Base-by-base conservation (phyloP, 1,139 yeast genomes). In the Sugiyamaella castrensis region DNA sequence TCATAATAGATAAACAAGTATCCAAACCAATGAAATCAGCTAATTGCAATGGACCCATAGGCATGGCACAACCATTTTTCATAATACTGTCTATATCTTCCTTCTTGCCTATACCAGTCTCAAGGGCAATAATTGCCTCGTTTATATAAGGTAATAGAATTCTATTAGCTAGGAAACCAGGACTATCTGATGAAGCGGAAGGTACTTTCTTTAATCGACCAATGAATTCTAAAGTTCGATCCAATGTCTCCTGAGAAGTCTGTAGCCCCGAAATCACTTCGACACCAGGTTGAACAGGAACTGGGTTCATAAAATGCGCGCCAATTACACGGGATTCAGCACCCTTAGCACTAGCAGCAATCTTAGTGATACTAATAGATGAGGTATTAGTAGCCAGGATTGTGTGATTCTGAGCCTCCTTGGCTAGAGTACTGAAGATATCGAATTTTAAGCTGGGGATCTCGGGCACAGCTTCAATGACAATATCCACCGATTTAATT, bases 1-100 rank as follows among this genome's bases (percentile, higher is more conserved):
- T 67, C 72, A 70, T 69, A 55, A 72, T 71, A 32, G 74, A 68
- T 39, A 71, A 61, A 48, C 74, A 71, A 9, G 76, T 72, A 50
- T 72, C 76, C 28, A 72, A 65, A 26, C 76, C 76, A 48, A 72
- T 71, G 51, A 72, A 71, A 53, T 72, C 76, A 29, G 76, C 75
- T 19, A 72, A 62, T 15, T 68, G 70, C 30, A 72, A 58, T 5
- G 76, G 76, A 9, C 76, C 76, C 75, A 72, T 71, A 30, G 76
- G 76, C 74, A 72, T 69, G 27, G 75, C 75, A 51, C 76, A 72
- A 12, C 76, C 76, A 52, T 70, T 71, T 58, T 65, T 67, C 74
- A 72, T 69, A 57, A 72, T 72, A 56, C 59, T 67, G 59, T 72
- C 76, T 48, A 72, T 70, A 52, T 71, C 75, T 53, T 71, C 72